Percentiles rank a stretch among this genome's conserved stretches.
phyloP scores from a whole-genome alignment of 2,329 filamentous ascomycete genomes.

The Aspergillus melleus region DNA sequence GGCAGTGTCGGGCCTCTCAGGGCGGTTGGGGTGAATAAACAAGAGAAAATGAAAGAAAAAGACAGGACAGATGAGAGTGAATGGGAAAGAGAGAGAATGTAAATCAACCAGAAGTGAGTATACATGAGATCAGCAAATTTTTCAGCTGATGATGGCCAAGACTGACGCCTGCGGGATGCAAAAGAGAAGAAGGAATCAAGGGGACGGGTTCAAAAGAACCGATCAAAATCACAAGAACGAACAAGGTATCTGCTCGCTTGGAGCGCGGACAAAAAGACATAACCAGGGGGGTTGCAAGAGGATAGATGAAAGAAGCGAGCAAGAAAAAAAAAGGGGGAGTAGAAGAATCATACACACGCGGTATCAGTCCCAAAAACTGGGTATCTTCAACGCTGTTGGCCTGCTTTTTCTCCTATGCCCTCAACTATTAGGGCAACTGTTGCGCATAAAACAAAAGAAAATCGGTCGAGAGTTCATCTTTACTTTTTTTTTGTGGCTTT shows the following conservation, averaged over 20 bases:
- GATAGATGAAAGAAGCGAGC: slow-evolving; percentile 1
- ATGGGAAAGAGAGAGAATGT: slow-evolving; percentile 20
- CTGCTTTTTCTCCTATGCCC: neutral
- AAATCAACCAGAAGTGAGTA: slow-evolving; percentile 24
- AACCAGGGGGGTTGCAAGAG: slow-evolving; percentile 4
- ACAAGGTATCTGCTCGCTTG: slow-evolving; percentile 28
- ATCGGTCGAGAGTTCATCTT: slow-evolving; percentile 10
- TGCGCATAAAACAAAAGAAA: slow-evolving; percentile 1
- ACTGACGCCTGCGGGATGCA: slow-evolving; percentile 43
- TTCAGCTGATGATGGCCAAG: slow-evolving; percentile 34
- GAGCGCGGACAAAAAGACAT: slow-evolving; percentile 21
- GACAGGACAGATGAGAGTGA: slow-evolving; percentile 13
- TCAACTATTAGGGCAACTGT: neutral
- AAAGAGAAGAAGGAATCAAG: slow-evolving; percentile 22
- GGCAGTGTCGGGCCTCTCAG: slow-evolving; percentile 18
- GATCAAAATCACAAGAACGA: slow-evolving; percentile 24
- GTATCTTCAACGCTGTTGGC: neutral
- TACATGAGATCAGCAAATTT: slow-evolving; percentile 32
- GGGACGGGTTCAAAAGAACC: slow-evolving; percentile 6
- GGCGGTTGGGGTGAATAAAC: slow-evolving; percentile 14
- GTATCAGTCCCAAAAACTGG: neutral
- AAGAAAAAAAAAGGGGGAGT: neutral
- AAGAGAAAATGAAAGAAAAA: slow-evolving; percentile 13
- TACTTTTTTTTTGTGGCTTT: neutral
- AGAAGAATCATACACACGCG: neutral